phyloP scores from a whole-genome alignment of 106 monocot genomes.

The Dactylorhiza incarnata region DNA sequence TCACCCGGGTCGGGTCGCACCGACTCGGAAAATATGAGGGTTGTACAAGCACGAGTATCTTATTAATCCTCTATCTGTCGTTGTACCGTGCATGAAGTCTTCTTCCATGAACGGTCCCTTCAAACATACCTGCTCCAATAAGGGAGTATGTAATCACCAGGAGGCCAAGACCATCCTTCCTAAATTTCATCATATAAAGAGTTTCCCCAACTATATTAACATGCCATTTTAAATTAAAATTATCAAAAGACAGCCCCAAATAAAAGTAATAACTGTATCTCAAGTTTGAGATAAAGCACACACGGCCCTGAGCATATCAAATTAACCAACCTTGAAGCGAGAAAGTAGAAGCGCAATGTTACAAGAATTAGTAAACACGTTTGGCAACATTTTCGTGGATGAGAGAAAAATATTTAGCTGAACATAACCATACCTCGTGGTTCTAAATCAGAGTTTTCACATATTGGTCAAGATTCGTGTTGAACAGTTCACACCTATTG shows the following conservation, averaged over 20 bases:
- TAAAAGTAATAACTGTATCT: not conserved
- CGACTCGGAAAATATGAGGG: too few relatives aligned
- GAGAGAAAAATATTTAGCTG: not conserved
- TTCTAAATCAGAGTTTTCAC: slow-evolving; percentile 65
- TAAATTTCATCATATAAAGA: not conserved
- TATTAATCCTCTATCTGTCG: too few relatives aligned
- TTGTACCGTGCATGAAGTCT: too few relatives aligned
- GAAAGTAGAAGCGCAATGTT: not conserved
- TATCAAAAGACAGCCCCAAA: not conserved
- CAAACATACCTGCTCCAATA: too few relatives aligned
- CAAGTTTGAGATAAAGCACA: not conserved
- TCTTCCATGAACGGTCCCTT: too few relatives aligned
- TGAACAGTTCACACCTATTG: slow-evolving; percentile 67
- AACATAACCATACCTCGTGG: slow-evolving; percentile 18
- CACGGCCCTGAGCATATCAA: not conserved
- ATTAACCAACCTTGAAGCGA: not conserved
- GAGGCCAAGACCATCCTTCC: not conserved
- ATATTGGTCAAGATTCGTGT: slow-evolving; percentile 68
- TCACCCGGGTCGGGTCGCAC: too few relatives aligned
- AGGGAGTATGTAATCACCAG: too few relatives aligned
- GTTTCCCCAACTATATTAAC: not conserved
- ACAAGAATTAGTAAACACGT: not conserved
- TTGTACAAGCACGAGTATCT: too few relatives aligned
- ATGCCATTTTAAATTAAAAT: not conserved
- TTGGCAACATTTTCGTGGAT: not conserved